Conservation (phyloP, 2,329 filamentous ascomycete species). For the Cephalotrichum gorgonifer region DNA sequence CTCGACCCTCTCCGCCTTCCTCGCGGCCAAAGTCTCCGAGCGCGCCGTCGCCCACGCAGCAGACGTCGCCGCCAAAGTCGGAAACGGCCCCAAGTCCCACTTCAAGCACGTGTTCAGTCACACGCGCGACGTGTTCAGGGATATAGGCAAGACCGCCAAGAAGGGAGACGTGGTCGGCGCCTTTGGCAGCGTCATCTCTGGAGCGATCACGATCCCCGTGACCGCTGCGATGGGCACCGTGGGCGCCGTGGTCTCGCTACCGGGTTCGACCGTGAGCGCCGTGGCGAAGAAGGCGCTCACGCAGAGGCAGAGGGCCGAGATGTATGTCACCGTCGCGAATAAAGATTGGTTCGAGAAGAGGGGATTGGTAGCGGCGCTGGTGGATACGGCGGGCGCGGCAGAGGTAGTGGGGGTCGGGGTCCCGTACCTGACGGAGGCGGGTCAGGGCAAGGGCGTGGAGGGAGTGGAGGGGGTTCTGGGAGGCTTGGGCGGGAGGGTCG, state of each 20-base stretch:
- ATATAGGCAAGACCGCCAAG: constrained; percentile 23
- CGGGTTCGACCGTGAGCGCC: constrained; percentile 21
- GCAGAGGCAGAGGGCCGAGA: constrained; percentile 26
- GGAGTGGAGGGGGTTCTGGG: background rate
- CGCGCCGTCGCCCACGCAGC: constrained; percentile 30
- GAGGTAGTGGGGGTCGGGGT: background rate
- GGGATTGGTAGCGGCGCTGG: constrained; percentile 24
- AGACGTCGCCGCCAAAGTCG: constrained; percentile 25
- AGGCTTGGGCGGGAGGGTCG: background rate
- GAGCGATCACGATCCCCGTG: constrained; percentile 26
- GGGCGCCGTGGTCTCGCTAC: constrained; percentile 22
- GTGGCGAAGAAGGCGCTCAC: constrained; percentile 26
- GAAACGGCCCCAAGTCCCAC: constrained; percentile 22
- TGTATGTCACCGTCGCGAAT: constrained; percentile 30
- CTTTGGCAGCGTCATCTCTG: constrained; percentile 22
- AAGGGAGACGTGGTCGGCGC: constrained; percentile 28
- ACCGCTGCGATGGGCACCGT: constrained; percentile 23
- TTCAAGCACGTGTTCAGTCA: constrained; percentile 25
- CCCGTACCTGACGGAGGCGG: background rate
- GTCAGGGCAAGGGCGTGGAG: background rate
- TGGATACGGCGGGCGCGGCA: constrained; percentile 16
- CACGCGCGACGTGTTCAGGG: constrained; percentile 23
- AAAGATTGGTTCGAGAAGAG: constrained; percentile 29
- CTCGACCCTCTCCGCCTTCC: constrained; percentile 32
- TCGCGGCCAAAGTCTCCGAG: constrained; percentile 31